Base-by-base conservation (phyloP, 108 stramenopile species). In the Thalassiosira profunda region DNA sequence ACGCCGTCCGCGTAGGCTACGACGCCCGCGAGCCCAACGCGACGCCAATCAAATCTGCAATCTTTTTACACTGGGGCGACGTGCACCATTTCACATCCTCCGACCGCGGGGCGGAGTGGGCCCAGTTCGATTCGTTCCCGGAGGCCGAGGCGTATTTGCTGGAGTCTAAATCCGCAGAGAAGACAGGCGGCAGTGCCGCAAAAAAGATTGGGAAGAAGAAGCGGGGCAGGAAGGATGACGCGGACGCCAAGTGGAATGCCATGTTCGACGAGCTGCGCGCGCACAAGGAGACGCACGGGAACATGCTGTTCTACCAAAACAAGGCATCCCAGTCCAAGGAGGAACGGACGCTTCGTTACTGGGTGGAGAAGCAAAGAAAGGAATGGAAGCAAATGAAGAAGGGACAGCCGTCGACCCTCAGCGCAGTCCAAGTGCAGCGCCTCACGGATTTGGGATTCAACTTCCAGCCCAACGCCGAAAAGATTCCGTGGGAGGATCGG, bases 401-500 rank as follows among this genome's bases (percentile, higher is more conserved):
- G n/a, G 74, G 74, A 31, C 66, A 67, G 42, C 40, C 52, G 2
- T 49, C 64, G 9, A 31, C 46, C 24, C 51, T 75, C 29, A 65
- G 67, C 24, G 74, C 74, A 37, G 26, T 59, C 5, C 66, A 75
- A 40, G 67, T 75, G 74, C 74, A 75, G 23, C 57, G 74, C 10
- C 45, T 75, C 15, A 67, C 65, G 3, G 74, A 75, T n/a, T 14
- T 75, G 2, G 77, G 77, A 23, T 79, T 79, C 26, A 26, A 31
- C 34, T 79, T 79, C 55, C 66, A 55, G 5, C 77, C 77, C 25
- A 71, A 72, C 37, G 77, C 72, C 28, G 31, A 40, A 4, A 74
- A 79, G 25, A 12, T 35, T n/a, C 21, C 69, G 29, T 85, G 84
- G 84, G 54, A 56, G 5, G 74, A 82, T 14, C 57, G 59, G 18